Evolutionary conservation across 2,329 filamentous ascomycete species (phyloP), one percentile per base, ranked within the genome.

Genomic region (Colletotrichum australisinense): DNA sequence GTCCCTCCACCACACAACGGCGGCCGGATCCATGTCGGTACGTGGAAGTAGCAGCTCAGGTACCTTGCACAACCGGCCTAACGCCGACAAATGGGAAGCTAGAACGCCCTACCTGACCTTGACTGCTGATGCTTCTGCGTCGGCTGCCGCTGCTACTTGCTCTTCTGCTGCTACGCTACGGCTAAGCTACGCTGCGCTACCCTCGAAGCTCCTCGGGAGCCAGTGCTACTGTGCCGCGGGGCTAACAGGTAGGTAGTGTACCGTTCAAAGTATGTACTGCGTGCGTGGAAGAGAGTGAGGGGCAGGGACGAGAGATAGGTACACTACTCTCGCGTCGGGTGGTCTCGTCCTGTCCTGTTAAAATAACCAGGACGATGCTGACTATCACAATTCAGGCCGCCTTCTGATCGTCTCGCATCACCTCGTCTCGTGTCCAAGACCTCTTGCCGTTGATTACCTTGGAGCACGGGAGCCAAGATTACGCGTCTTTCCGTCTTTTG

Each of bases 61-160:
- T 68, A 72, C 72, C 72, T 68, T 74, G 63, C 72, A 72, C 72
- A 73, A 56, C 67, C 71, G 67, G 60, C 56, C 56, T 30, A 22
- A 70, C 14, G 42, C 46, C 46, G 30, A 28, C 60, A 28, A 71
- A 73, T 70, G 30, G 59, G 56, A 57, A 62, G 22, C 56, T 42
- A n/a, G 71, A 12, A 42, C 55, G 16, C 24, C 46, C 32, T 32
- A n/a, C 22, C 60, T 24, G 16, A 16, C 24, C 32, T 69, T 58
- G 46, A 42, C 63, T 67, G 63, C 56, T 57, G 63, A 57, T 53
- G 49, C 57, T 38, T 62, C 19, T 55, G 49, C 57, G 66, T 42
- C 57, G 35, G 66, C 60, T 63, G 60, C 46, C 70, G 59, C 55
- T 70, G 66, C 66, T 65, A 65, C 28, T 55, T 63, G 59, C 53